These are phyloP conservation scores for Solanum hybrid DNA, from an alignment of 305 asterid species.

Conservation along the genomic window DNA sequence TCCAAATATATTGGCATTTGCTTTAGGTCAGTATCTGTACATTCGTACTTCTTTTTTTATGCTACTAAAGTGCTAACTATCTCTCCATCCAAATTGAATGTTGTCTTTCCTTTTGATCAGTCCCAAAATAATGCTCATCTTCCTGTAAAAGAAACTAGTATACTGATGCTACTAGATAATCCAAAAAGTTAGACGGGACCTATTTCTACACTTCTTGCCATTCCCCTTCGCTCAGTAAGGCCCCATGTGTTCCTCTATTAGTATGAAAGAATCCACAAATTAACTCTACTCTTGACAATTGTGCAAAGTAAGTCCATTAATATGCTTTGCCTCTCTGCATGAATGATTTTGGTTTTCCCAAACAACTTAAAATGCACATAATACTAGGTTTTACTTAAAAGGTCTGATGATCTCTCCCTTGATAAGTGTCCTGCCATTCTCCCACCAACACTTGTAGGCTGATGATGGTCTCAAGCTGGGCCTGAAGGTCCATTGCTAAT, in stretches of 20 bases:
- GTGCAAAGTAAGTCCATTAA: neutral
- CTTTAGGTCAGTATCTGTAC: constrained; percentile 52
- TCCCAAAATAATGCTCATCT: neutral
- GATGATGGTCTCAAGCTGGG: neutral
- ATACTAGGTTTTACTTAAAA: neutral
- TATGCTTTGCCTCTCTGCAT: neutral
- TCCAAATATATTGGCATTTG: constrained; percentile 88
- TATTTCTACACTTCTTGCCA: neutral
- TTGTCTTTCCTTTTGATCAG: neutral
- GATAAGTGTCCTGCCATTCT: neutral
- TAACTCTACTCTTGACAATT: neutral
- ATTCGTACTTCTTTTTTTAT: neutral
- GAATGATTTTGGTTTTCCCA: neutral
- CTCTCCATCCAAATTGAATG: neutral
- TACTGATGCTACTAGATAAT: neutral
- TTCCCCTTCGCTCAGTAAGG: neutral
- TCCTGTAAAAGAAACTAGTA: neutral
- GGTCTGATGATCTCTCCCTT: neutral
- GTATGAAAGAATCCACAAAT: neutral
- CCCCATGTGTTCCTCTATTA: neutral
- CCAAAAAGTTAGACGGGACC: neutral
- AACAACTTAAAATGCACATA: neutral
- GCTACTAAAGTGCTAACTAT: neutral
- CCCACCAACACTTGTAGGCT: neutral
- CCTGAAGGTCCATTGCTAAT: neutral